Evolutionary conservation across 345 rosid species (phyloP), one percentile per base, ranked within the genome.

Genomic region (Bruguiera sexangula): DNA sequence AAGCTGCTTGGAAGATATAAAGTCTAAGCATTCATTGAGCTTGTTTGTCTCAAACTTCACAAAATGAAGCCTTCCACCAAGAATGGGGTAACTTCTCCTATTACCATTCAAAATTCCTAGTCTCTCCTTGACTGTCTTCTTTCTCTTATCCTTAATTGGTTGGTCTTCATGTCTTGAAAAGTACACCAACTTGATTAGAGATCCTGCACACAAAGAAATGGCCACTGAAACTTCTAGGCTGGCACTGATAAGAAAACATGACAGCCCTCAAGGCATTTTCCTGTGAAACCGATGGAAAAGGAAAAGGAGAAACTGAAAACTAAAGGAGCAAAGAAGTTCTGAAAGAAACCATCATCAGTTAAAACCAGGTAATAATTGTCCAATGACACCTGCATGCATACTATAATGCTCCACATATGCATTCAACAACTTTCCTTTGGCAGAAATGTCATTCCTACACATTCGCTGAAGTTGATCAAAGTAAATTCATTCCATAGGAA

Each of bases 21-120:
- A 96, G 69, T 96, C 99, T 60, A 96, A 80, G 79, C 99, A 95
- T 62, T 95, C 98, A 60, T 84, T 89, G 31, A 95, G 84, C 78
- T 95, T 95, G 82, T 75, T 65, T 24, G 98, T 93, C 87, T 93
- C 98, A 76, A 93, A 93, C 83, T 93, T 93, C 34, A 88, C 98
- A 63, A 92, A 87, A 76, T 95, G 99, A 68, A 95, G 91, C 77
- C 99, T 87, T 56, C 99, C 99, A 67, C 98, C 98, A 82, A 95
- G 97, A 82, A 92, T 76, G 56, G 99, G 98, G 76, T 86, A 90
- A 82, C 88, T 90, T 85, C 96, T 89, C 85, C 96, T 80, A 70
- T 73, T 89, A 66, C 92, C 89, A 81, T 89, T 95, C 32, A 84
- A 78, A 37, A 92, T 79, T 55, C 91, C 92, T 70, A 89, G 76